A percentile compares a stretch with the other conserved stretches of the same genome.
Evolutionary conservation across 495 filamentous ascomycete species (phyloP).

Genomic region (Hyaloscypha finlandica): DNA sequence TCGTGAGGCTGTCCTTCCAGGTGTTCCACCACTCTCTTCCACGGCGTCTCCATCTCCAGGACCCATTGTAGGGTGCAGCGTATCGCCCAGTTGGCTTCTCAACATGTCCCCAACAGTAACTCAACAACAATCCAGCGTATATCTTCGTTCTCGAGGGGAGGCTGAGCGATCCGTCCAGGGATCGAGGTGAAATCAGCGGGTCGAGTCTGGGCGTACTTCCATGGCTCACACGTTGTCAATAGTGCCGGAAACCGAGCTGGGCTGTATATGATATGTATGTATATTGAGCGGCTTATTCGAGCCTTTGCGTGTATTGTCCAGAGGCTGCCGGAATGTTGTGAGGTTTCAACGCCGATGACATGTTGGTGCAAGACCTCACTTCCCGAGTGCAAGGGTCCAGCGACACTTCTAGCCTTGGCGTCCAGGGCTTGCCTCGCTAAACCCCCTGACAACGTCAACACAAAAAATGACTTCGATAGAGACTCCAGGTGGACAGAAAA

Average conservation of each 20-base stretch:
- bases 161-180: background rate
- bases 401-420: background rate
- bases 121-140: background rate
- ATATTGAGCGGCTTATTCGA: background rate
- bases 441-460: background rate
- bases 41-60: conserved; percentile 9
- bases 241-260: background rate
- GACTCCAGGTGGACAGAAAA: no score
- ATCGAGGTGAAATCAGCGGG: background rate
- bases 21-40: conserved; percentile 2
- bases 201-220: background rate
- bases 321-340: background rate
- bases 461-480: no score
- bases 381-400: background rate
- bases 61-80: background rate
- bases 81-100: conserved; percentile 26
- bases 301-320: background rate
- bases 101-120: conserved; percentile 18
- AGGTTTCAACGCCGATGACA: background rate
- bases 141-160: background rate
- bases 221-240: background rate
- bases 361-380: background rate
- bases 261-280: background rate
- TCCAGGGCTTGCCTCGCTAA: background rate
- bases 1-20: conserved; percentile 16